phyloP scores from a whole-genome alignment of 2,329 filamentous ascomycete species.

The Exophiala dermatitidis region DNA sequence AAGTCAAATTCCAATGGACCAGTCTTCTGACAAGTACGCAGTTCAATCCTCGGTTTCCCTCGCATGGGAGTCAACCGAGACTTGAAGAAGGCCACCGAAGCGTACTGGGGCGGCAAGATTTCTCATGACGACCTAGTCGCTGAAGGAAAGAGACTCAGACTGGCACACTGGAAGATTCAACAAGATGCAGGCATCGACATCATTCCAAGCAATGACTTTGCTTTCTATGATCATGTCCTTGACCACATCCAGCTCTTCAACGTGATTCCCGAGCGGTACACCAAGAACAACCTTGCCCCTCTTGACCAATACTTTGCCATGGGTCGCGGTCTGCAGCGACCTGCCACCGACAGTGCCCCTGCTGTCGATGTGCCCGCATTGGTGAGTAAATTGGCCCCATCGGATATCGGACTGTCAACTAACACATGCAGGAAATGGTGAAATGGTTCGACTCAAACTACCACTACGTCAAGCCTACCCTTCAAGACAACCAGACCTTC shows the following conservation, averaged over 20 bases:
- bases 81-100: slow-evolving; percentile 99
- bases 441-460: slow-evolving; percentile 99
- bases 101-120: slow-evolving; percentile 94
- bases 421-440: slow-evolving; percentile 71
- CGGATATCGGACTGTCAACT: not conserved
- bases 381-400: slow-evolving; percentile 39
- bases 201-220: slow-evolving; percentile 99
- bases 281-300: slow-evolving; percentile 74
- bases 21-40: slow-evolving; percentile 26
- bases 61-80: slow-evolving; percentile 98
- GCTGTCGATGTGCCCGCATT: slow-evolving; percentile 80
- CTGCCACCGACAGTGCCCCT: slow-evolving; percentile 44
- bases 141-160: slow-evolving; percentile 94
- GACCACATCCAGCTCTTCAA: slow-evolving; percentile 98
- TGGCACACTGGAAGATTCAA: slow-evolving; percentile 99
- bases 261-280: slow-evolving; percentile 87
- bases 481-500: slow-evolving; percentile 96
- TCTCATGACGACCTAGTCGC: slow-evolving; percentile 81
- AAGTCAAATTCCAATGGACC: not conserved
- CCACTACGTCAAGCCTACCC: slow-evolving; percentile 99
- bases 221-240: slow-evolving; percentile 95
- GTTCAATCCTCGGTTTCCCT: slow-evolving; percentile 91
- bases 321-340: slow-evolving; percentile 96
- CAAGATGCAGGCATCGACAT: slow-evolving; percentile 95
- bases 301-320: slow-evolving; percentile 99